Base-by-base conservation (phyloP, 495 filamentous ascomycete genomes). In the Xylaria longipes region DNA sequence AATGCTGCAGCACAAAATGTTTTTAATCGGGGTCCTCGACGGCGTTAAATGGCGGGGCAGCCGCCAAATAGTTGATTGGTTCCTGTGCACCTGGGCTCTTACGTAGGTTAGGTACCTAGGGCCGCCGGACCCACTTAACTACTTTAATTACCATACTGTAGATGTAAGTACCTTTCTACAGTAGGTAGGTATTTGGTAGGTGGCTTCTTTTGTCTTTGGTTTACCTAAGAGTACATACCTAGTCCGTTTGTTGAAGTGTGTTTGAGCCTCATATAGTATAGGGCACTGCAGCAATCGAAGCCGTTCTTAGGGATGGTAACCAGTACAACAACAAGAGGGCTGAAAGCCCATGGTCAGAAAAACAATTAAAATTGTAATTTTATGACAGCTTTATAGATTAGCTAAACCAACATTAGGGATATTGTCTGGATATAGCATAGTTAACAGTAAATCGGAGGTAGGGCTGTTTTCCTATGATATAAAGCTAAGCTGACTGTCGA, bases 401-500 rank as follows among this genome's bases (percentile, higher is more conserved):
- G 5, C 39, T 35, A n/a, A 45, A 35, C 0, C 20, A 27, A 46
- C 8, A 17, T n/a, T 35, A n/a, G 27, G 17, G 22, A 54, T 68
- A 58, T 31, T 50, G 33, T 63, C 29, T 56, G 62, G 60, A 66
- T 60, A 48, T 48, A 39, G 56, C 54, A 48, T 48, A 37, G 67
- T 41, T 37, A 62, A 9, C n/a, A 37, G 52, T 31, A 17, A 27
- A 43, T 58, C 39, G 15, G 35, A 3, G 35, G 6, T 37, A 35
- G 50, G 52, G 29, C 72, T 74, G 74, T 76, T 77, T 71, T 73
- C 72, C 66, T 69, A 73, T 62, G 65, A 65, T 48, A 62, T 69
- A 67, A 76, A 79, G 73, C 71, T 39, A 69, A 63, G 69, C 63
- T 72, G 70, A 72, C 76, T 79, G 75, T 71, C 74, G 72, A 76